Evolutionary conservation across 2,329 filamentous ascomycete species (phyloP), one percentile per base, ranked within the genome.

Genomic region (Fusarium sp.): DNA sequence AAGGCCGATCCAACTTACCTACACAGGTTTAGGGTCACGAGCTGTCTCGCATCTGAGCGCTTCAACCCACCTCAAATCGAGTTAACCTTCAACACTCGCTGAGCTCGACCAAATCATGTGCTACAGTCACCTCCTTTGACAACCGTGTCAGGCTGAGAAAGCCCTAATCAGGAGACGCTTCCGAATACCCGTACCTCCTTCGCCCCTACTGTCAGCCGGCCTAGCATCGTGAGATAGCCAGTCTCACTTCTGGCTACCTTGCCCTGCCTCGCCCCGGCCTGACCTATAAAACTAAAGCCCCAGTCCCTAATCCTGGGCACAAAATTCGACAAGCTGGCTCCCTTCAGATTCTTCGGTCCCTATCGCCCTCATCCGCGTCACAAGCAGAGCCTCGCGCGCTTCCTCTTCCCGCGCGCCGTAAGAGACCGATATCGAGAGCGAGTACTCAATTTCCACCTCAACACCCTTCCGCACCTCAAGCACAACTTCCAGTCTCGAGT

Each of bases 401-500:
- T 89, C 78, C 83, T 95, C 65, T 90, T 94, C 74, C 91, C 91
- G n/a, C 83, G 85, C 71, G 82, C 87, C 65, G 75, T 87, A 56
- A 87, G 87, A 77, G 85, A 87, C 66, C 87, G 85, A 71, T 90
- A 90, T 73, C 89, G 88, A 76, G 87, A 90, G 63, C 88, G 86
- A 65, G 83, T 96, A 55, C 86, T 90, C 72, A 83, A 86, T 70
- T 89, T 97, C 78, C 92, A 89, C 67, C 88, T 93, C 85, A 89
- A 94, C 73, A 92, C 88, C 7, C 80, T 97, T 24, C 92, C 93
- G 14, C 82, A 85, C 51, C 86, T 93, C 73, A 92, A 91, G 75
- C 88, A 91, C 76, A 85, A 86, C 54, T 81, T 93, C 10, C 94
- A 97, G 80, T 90, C 90, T 38, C 88, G 90, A 58, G 89, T 97